Conservation (phyloP, 495 filamentous ascomycete species). For the Aspergillus baeticus region DNA sequence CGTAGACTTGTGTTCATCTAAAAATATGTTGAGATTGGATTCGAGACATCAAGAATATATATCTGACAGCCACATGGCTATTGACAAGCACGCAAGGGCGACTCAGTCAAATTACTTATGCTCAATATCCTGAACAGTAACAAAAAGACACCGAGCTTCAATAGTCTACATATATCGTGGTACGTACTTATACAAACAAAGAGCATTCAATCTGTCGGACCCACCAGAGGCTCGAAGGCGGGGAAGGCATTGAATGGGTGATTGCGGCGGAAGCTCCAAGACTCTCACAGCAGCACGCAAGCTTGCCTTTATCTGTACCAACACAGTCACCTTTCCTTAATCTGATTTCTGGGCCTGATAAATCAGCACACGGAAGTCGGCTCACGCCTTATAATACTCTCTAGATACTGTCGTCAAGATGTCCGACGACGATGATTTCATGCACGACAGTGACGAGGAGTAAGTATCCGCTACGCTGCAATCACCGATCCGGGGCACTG, state of each 20-base stretch:
- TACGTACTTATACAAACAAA: too few relatives aligned
- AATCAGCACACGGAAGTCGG: background rate
- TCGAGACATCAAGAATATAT: too few relatives aligned
- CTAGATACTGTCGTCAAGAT: conserved; percentile 41
- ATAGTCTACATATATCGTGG: too few relatives aligned
- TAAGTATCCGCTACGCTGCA: conserved; percentile 16
- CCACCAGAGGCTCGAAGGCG: conserved; percentile 3
- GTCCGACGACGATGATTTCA: conserved; percentile 98
- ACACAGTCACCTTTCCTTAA: background rate
- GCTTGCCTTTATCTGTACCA: background rate
- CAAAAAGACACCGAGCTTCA: too few relatives aligned
- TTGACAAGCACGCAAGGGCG: too few relatives aligned
- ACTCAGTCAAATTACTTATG: too few relatives aligned
- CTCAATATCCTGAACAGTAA: too few relatives aligned
- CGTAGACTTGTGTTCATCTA: too few relatives aligned
- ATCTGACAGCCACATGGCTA: too few relatives aligned
- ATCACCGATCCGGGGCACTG: background rate
- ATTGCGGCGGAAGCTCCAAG: background rate
- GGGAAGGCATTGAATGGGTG: background rate
- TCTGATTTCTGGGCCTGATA: background rate
- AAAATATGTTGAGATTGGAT: too few relatives aligned
- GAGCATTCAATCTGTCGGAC: background rate
- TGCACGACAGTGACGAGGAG: conserved; percentile 96
- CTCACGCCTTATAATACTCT: background rate
- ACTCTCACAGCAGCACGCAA: background rate